Evolutionary conservation across 108 stramenopile genomes (phyloP), one percentile per base, ranked within the genome.

Genomic region (Bacterosira constricta): DNA sequence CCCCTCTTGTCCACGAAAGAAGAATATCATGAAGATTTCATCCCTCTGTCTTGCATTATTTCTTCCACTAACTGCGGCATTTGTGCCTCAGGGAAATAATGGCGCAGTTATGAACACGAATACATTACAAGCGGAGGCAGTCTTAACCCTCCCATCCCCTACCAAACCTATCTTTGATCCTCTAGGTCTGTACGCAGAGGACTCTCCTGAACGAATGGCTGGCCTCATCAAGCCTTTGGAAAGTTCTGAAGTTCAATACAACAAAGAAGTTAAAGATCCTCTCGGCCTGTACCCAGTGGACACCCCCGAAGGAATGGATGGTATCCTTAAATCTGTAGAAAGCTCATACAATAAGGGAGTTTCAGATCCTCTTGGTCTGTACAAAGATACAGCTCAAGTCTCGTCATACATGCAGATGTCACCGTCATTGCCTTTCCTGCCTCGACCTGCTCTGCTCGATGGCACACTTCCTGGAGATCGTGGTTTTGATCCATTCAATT

Each of bases 401-500:
- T 47, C 71, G 12, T 42, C 32, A 23, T n/a, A 31, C 25, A 37
- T 69, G 9, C 46, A 58, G 11, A 79, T 67, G 65, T 79, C 77
- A 6, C 20, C 42, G 3, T 64, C 77, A 0, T 26, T 79, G 15
- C 77, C 77, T 1, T 79, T 79, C 34, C 42, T 74, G 0, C 45
- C 66, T 10, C 76, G 83, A 17, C 85, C 85, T 4, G 54, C 61
- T 0, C 29, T 71, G 6, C 84, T 90, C 52, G 86, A 85, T 54
- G 76, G 81, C 9, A 41, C 47, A 15, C 35, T 82, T 12, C 73
- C 85, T 2, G 85, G 81, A 17, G 85, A 85, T 64, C 73, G 79
- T 1, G 85, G 85, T 29, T 85, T 85, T 56, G 85, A 85, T 55
- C 85, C 85, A 0, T 63, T 83, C 30, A 67, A 81, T 42, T 73